These are phyloP conservation scores for Spergularia marina DNA, from an alignment of 148 eudicot species.

Conservation along the genomic window DNA sequence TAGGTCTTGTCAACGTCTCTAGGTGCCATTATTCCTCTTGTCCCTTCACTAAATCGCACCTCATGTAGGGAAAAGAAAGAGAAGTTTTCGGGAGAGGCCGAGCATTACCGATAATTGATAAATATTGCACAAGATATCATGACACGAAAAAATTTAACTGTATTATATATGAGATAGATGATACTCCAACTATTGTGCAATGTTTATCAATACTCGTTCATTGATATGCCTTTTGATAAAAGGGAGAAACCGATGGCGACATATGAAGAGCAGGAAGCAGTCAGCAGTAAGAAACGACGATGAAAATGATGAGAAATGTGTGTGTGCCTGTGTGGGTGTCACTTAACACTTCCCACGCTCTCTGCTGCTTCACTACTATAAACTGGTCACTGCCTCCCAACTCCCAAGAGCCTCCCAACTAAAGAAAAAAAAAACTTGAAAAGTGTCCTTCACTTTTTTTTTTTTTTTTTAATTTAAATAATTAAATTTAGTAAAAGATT, in stretches of 20 bases:
- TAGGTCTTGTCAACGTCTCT: background rate
- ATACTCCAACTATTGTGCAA: too few relatives aligned
- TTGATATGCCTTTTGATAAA: background rate
- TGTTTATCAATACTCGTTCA: background rate
- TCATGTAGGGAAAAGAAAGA: too few relatives aligned
- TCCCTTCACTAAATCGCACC: background rate
- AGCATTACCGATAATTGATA: too few relatives aligned
- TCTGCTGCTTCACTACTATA: constrained; percentile 7
- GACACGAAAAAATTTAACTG: too few relatives aligned
- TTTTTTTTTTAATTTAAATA: constrained; percentile 20
- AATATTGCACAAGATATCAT: too few relatives aligned
- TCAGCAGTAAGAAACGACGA: background rate
- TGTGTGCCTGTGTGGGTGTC: background rate
- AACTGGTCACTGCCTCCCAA: constrained; percentile 13
- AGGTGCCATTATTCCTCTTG: background rate
- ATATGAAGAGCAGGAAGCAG: constrained; percentile 10
- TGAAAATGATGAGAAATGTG: background rate
- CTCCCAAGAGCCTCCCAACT: constrained; percentile 9
- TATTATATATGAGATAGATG: too few relatives aligned
- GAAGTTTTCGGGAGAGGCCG: too few relatives aligned
- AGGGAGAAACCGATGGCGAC: constrained; percentile 13
- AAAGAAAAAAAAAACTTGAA: constrained; percentile 9
- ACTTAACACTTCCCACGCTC: constrained; percentile 17
- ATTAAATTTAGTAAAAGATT: background rate
- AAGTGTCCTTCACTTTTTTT: background rate